These are phyloP conservation scores for Coniochaeta hoffmannii DNA, from an alignment of 2,329 filamentous ascomycete genomes.

Conservation along the genomic window DNA sequence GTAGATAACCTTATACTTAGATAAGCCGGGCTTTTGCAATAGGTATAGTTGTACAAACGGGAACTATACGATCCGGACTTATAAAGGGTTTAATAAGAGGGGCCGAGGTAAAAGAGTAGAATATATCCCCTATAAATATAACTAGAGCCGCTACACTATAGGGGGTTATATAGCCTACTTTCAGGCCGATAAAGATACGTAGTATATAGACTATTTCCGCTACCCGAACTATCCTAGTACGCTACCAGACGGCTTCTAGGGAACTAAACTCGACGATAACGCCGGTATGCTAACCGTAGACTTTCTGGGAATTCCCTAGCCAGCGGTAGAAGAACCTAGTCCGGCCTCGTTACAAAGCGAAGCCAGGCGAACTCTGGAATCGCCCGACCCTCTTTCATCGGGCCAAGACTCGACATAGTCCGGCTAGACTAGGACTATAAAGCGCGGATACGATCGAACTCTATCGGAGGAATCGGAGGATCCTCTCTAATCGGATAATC, in stretches of 20 bases:
- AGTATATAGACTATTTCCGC: neutral
- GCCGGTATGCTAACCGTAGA: neutral
- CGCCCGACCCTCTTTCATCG: neutral
- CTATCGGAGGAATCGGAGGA: neutral
- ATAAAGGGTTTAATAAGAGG: neutral
- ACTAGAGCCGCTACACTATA: neutral
- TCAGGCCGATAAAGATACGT: neutral
- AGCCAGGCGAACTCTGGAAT: neutral
- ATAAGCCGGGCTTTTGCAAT: neutral
- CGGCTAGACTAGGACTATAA: neutral
- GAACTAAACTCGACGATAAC: neutral
- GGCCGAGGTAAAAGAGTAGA: neutral
- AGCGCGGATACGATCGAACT: neutral
- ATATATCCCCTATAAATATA: neutral
- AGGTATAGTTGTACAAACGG: neutral
- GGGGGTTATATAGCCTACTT: neutral
- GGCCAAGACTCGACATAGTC: neutral
- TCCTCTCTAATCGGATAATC: no score
- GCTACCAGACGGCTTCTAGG: neutral
- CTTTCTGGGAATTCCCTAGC: neutral
- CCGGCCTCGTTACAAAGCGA: neutral
- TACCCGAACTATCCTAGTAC: neutral
- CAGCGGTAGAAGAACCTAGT: neutral
- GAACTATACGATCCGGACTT: neutral
- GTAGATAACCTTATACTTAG: neutral